Conservation (phyloP, 176 grass and related monocot genomes). For the Neostapfia colusana region DNA sequence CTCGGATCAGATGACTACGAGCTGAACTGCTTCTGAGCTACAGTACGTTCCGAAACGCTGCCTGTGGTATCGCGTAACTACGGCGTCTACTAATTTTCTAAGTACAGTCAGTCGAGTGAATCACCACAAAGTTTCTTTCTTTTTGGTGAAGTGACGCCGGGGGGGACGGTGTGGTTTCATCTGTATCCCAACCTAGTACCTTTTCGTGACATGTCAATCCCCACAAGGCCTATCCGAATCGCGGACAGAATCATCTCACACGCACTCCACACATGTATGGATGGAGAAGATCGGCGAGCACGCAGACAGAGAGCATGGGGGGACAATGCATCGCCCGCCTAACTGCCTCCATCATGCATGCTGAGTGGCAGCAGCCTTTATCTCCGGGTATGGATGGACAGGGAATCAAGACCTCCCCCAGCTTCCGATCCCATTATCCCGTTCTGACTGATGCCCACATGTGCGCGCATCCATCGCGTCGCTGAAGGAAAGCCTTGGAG, state of each 20-base stretch:
- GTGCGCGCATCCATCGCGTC: not conserved
- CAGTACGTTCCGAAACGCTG: no score
- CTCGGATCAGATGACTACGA: not conserved
- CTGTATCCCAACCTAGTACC: no score
- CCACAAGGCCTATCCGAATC: conserved; percentile 13
- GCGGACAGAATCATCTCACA: conserved; percentile 29
- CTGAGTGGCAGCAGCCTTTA: conserved; percentile 37
- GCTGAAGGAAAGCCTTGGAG: not conserved
- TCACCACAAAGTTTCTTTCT: no score
- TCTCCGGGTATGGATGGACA: conserved; percentile 21
- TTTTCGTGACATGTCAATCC: conserved; percentile 22
- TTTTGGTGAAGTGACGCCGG: not conserved
- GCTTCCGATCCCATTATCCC: conserved; percentile 34
- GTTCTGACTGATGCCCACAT: conserved; percentile 26
- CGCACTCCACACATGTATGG: conserved; percentile 28
- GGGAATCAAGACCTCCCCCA: conserved; percentile 12
- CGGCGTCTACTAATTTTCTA: no score
- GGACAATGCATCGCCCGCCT: conserved; percentile 7
- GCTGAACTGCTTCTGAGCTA: no score
- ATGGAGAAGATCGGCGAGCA: conserved; percentile 25
- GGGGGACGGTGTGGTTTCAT: not conserved
- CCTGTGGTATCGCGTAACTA: no score
- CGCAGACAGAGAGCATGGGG: not conserved
- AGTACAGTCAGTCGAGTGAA: no score
- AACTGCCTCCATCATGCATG: conserved; percentile 29